These are phyloP conservation scores for Ophiostoma triangulosporum DNA, from an alignment of 2,329 filamentous ascomycete genomes.

Conservation along the genomic window DNA sequence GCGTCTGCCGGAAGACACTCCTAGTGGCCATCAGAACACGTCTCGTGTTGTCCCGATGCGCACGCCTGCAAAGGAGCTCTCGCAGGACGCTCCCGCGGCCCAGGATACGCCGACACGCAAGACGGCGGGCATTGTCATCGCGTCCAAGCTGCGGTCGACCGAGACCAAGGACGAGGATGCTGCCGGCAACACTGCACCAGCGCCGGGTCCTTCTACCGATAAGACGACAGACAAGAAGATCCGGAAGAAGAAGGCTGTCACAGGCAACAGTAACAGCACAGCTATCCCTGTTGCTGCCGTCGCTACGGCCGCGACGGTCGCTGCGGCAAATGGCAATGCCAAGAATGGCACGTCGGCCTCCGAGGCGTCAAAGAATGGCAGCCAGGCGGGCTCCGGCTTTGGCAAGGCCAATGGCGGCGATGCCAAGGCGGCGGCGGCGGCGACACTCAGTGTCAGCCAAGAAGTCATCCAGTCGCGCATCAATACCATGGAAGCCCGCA, in stretches of 20 bases:
- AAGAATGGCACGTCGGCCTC: conserved; percentile 15
- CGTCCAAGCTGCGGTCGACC: conserved; percentile 25
- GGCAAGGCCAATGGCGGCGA: neutral
- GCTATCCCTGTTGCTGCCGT: conserved; percentile 13
- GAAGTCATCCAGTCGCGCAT: conserved; percentile 42
- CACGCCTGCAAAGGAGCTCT: conserved; percentile 23
- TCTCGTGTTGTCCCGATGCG: conserved; percentile 22
- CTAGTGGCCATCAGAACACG: conserved; percentile 2
- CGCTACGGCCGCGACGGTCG: neutral
- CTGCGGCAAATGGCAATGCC: conserved; percentile 17
- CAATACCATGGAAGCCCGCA: conserved; percentile 36
- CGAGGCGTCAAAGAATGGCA: conserved; percentile 14
- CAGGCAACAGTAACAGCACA: conserved; percentile 17
- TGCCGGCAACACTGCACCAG: conserved; percentile 5
- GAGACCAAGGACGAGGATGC: conserved; percentile 36
- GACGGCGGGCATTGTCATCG: conserved; percentile 18
- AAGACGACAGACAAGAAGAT: conserved; percentile 46
- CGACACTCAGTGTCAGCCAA: conserved; percentile 12
- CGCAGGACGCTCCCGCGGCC: conserved; percentile 18
- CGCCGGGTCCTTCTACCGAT: conserved; percentile 25
- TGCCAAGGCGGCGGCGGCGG: no score
- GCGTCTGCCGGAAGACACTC: conserved; percentile 28
- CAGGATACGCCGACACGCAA: conserved; percentile 19
- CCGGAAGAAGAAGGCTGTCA: conserved; percentile 55
- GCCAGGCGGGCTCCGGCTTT: neutral